These are phyloP conservation scores for Holtermannia corniformis DNA, from an alignment of 768 basidiomycete species.

Conservation along the genomic window DNA sequence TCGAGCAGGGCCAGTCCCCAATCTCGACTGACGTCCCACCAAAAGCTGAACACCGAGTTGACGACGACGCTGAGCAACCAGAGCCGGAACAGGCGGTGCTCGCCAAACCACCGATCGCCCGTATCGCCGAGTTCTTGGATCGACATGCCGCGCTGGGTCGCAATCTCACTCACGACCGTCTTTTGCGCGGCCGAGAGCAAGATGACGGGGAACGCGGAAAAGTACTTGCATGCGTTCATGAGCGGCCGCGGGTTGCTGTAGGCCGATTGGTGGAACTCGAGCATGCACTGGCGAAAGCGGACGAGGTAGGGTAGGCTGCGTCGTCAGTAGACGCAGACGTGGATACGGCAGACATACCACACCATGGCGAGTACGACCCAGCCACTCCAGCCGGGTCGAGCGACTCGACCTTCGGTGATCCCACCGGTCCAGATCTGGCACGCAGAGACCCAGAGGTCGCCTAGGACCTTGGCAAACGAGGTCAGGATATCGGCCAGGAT, in stretches of 20 bases:
- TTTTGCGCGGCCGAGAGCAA: constrained; percentile 85
- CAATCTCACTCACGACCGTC: constrained; percentile 55
- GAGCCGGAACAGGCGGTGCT: constrained; percentile 67
- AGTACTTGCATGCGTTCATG: constrained; percentile 90
- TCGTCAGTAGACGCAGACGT: background rate
- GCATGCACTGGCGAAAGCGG: constrained; percentile 86
- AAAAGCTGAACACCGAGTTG: constrained; percentile 92
- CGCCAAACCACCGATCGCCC: constrained; percentile 57
- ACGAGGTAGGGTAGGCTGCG: constrained; percentile 74
- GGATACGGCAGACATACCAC: constrained; percentile 52
- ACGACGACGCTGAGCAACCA: constrained; percentile 77
- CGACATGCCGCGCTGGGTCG: constrained; percentile 46
- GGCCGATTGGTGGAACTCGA: constrained; percentile 61
- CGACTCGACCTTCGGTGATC: constrained; percentile 58
- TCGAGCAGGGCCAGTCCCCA: constrained; percentile 82
- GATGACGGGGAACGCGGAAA: constrained; percentile 92
- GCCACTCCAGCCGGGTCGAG: constrained; percentile 54
- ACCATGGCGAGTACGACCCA: constrained; percentile 77
- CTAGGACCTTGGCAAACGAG: constrained; percentile 91
- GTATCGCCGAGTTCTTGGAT: constrained; percentile 41
- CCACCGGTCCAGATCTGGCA: constrained; percentile 80
- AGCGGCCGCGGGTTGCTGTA: constrained; percentile 65
- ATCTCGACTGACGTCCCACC: constrained; percentile 98
- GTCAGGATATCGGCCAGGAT: constrained; percentile 92
- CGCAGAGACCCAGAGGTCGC: constrained; percentile 81